A percentile compares a stretch with the other conserved stretches of the same genome.
These are phyloP conservation scores for Trypanosoma rangeli DNA, from an alignment of 208 protist species.

Conservation along the genomic window DNA sequence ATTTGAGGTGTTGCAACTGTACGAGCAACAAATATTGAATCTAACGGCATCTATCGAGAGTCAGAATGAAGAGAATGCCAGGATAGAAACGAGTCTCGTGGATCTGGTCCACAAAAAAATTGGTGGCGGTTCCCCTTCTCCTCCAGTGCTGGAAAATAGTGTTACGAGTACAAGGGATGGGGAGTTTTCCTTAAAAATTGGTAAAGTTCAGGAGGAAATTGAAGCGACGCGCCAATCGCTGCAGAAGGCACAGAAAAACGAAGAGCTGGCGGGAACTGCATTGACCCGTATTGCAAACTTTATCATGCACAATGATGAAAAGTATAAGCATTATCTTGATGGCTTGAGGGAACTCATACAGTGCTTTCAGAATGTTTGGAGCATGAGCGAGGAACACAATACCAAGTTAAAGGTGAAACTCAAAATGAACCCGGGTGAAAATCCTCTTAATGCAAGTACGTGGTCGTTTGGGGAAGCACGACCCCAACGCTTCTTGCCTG, in stretches of 20 bases:
- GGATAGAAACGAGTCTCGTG: conserved; percentile 3
- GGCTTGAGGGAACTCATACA: conserved; percentile 1
- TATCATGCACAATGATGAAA: conserved; percentile 20
- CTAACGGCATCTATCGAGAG: conserved; percentile 9
- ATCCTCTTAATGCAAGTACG: neutral
- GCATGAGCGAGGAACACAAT: conserved; percentile 15
- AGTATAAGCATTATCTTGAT: neutral
- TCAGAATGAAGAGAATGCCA: conserved; percentile 9
- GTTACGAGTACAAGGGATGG: neutral
- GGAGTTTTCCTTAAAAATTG: neutral
- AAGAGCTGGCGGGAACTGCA: conserved; percentile 15
- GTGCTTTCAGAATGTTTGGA: conserved; percentile 4
- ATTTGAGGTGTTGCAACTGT: conserved; percentile 15
- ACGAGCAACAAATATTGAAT: conserved; percentile 11
- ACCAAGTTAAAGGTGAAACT: conserved; percentile 15
- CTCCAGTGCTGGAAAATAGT: neutral
- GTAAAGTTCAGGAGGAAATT: conserved; percentile 6
- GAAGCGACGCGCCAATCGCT: conserved; percentile 9
- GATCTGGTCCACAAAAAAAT: conserved; percentile 11
- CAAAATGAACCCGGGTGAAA: conserved; percentile 1
- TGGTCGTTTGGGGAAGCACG: neutral
- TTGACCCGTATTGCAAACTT: conserved; percentile 19
- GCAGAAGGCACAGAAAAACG: conserved; percentile 9
- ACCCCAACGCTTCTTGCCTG: neutral
- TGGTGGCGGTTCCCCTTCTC: neutral